Base-by-base conservation (phyloP, 2,329 filamentous ascomycete species). In the Ascochyta pisi region DNA sequence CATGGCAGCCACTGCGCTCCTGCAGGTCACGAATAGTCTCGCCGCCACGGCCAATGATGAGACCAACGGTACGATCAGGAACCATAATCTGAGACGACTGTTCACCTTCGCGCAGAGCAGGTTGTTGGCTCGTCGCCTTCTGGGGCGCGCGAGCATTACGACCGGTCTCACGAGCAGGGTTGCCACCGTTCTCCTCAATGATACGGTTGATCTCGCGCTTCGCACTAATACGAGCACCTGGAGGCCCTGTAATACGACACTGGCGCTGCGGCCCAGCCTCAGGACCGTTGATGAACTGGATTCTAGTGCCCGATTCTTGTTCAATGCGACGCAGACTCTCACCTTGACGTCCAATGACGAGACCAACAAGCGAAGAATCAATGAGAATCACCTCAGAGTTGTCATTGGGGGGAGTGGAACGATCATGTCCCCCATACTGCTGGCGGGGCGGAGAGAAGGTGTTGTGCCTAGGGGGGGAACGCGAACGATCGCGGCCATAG, bases 81-180 rank as follows among this genome's bases (percentile, higher is more conserved):
- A 96, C 92, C 90, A 96, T 95, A 68, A 96, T 96, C 76, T 96
- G 91, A 72, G 92, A 87, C 70, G 88, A 91, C 66, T 94, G 90
- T 74, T 96, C 92, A 57, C 89, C 90, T 57, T 94, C 90, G 58
- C 89, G 86, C 56, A 90, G 80, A 39, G 84, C 82, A 47, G 82
- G 71, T 52, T 71, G 68, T 42, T 74, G 69, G 19, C 64, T 61
- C 50, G 66, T 57, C 31, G 76, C 70, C 35, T 77, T 79, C 31
- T 76, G 50, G 78, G 75, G 47, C 80, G 82, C 58, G 61, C 67
- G 69, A 41, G 70, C 70, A 58, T 71, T 72, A 51, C 68, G 71
- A 37, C 71, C 73, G 59, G 71, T 72, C 60, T 75, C 74, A 70
- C 72, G 73, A 56, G 74, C 69, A 69, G 72, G 71, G 42, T 76